Percentiles rank a stretch among this genome's conserved stretches.
Conservation (phyloP, 2,329 filamentous ascomycete species). For the Hymenoscyphus repandus region DNA sequence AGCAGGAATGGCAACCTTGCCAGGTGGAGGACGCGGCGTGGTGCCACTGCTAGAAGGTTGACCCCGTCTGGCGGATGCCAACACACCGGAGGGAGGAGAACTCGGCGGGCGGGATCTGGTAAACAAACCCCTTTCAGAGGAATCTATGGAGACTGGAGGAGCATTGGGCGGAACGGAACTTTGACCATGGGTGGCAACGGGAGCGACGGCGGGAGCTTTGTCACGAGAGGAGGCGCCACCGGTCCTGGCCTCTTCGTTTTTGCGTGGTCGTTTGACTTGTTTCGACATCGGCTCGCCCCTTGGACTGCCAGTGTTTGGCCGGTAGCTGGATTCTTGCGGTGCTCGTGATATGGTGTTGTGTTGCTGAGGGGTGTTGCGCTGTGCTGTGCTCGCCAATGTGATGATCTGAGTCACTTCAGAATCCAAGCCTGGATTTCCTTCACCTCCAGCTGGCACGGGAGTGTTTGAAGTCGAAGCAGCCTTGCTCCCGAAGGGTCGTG, state of each 20-base stretch:
- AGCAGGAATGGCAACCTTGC: constrained; percentile 24
- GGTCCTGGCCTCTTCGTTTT: not conserved
- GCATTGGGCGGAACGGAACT: not conserved
- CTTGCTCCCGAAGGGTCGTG: too few relatives aligned
- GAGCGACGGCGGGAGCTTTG: not conserved
- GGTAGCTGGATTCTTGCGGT: too few relatives aligned
- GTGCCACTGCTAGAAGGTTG: not conserved
- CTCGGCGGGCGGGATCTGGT: not conserved
- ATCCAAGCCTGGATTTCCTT: too few relatives aligned
- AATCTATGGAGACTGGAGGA: not conserved
- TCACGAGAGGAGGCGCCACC: not conserved
- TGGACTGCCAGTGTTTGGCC: not conserved
- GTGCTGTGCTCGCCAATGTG: too few relatives aligned
- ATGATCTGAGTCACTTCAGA: too few relatives aligned
- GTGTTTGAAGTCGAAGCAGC: too few relatives aligned
- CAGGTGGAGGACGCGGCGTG: not conserved
- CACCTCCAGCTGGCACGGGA: too few relatives aligned
- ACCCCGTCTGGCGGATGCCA: not conserved
- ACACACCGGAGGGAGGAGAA: not conserved
- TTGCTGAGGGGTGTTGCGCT: too few relatives aligned
- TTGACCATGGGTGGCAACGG: not conserved
- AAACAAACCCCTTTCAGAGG: not conserved
- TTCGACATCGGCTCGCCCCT: not conserved
- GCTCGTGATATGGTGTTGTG: not conserved
- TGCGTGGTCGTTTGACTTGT: constrained; percentile 1